Evolutionary conservation across 169 alveolate species (phyloP), one percentile per base, ranked within the genome.

Genomic region (Plasmodium fragile): DNA sequence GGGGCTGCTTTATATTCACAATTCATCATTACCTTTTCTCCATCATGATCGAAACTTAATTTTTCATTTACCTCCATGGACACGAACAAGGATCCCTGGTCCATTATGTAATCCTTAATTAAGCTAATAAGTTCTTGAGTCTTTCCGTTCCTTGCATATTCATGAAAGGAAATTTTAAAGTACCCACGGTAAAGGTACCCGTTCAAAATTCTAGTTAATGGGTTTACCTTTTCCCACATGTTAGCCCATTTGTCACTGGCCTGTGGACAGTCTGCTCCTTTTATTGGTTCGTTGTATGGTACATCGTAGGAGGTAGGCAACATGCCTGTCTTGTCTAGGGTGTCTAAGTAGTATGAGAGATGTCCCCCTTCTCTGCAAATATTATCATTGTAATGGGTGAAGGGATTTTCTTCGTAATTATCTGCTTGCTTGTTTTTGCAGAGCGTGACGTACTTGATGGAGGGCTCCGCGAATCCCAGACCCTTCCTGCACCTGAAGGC

Each of bases 11-110:
- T 71, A 41, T 93, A 32, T 82, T 93, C 93, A 72, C 96, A 93
- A 22, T 81, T 92, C 65, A 82, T 78, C 79, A 85, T 84, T 1
- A 93, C 96, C 49, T 93, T 53, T 32, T 32, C 91, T 2, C 96
- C 96, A 59, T 93, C 96, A 39, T 93, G 96, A 78, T 93, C 96
- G 36, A 92, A 92, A 49, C 70, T 93, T 81, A 93, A 69, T 25
- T 87, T 92, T 34, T 71, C 73, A 7, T 49, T 70, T 30, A 92
- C 89, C 32, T 72, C 72, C 96, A 93, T 93, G 8, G 95, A 87
- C 0, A 93, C 93, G 39, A 93, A 92, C 39, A 82, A 69, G 41
- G 95, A 36, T 1, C 96, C 96, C 34, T 93, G 92, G 1, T 93
- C 94, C 30, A 87, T 93, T 45, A 93, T 75, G 65, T 87, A 87